These are phyloP conservation scores for Fonsecaea multimorphosa DNA, from an alignment of 2,329 filamentous ascomycete species.

Conservation along the genomic window DNA sequence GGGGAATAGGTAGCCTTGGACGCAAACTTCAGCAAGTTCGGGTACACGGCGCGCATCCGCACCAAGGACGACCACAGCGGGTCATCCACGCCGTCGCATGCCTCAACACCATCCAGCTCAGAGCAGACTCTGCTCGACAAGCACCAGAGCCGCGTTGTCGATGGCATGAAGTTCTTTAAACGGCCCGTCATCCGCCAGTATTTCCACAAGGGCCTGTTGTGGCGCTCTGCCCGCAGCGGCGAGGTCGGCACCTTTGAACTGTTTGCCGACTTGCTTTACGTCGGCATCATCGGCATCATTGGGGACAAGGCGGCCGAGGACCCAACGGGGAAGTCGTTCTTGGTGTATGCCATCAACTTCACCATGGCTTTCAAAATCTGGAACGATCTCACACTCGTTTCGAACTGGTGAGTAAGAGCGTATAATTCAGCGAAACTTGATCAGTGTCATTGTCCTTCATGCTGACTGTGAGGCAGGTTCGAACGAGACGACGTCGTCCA, in stretches of 20 bases:
- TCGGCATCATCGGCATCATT: slow-evolving; percentile 19
- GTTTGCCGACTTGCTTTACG: slow-evolving; percentile 61
- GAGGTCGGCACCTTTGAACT: slow-evolving; percentile 69
- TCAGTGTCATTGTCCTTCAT: neutral
- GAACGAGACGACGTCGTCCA: slow-evolving; percentile 20
- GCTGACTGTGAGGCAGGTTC: slow-evolving; percentile 8
- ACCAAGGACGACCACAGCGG: slow-evolving; percentile 19
- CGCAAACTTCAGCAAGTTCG: slow-evolving; percentile 19
- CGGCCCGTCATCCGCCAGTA: slow-evolving; percentile 18
- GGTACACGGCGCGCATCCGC: slow-evolving; percentile 17
- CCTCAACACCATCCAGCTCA: neutral
- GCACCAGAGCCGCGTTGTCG: slow-evolving; percentile 12
- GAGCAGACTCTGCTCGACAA: slow-evolving; percentile 8
- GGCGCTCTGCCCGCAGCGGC: slow-evolving; percentile 64
- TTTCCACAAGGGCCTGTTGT: slow-evolving; percentile 22
- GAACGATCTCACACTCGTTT: slow-evolving; percentile 22
- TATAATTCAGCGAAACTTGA: neutral
- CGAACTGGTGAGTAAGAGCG: slow-evolving; percentile 16
- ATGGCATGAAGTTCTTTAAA: slow-evolving; percentile 16
- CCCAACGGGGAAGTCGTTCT: slow-evolving; percentile 55
- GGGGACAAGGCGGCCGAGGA: slow-evolving; percentile 20
- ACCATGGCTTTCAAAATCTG: slow-evolving; percentile 50
- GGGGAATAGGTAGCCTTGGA: slow-evolving; percentile 7
- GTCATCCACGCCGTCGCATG: neutral
- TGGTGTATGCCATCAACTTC: slow-evolving; percentile 67